Conservation (phyloP, 2,329 filamentous ascomycete genomes). For the Calonectria henricotiae region DNA sequence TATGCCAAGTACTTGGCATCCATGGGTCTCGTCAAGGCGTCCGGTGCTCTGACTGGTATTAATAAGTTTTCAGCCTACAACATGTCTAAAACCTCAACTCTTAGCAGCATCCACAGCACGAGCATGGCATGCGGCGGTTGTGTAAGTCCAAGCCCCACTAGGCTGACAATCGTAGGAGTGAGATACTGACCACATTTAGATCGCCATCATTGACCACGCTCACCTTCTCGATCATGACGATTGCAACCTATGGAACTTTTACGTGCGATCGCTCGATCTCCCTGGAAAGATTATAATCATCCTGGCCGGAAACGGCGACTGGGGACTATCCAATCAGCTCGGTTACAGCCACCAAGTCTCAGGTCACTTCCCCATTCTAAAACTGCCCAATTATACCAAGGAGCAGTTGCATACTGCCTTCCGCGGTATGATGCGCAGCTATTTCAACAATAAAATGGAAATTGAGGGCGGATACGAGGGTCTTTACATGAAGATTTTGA, state of each 20-base stretch:
- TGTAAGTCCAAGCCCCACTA: constrained; percentile 53
- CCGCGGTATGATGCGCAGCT: constrained; percentile 67
- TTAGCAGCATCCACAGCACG: constrained; percentile 62
- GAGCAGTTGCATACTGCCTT: constrained; percentile 75
- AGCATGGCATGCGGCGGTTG: constrained; percentile 70
- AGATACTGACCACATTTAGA: constrained; percentile 43
- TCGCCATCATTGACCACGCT: constrained; percentile 54
- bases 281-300: constrained; percentile 53
- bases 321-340: constrained; percentile 77
- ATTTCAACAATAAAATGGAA: constrained; percentile 71
- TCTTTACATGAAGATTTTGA: constrained; percentile 75
- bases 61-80: constrained; percentile 52
- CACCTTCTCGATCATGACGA: constrained; percentile 53
- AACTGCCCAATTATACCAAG: constrained; percentile 79
- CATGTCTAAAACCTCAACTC: constrained; percentile 56
- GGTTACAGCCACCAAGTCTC: constrained; percentile 64
- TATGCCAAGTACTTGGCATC: constrained; percentile 54
- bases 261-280: constrained; percentile 49
- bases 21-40: constrained; percentile 52
- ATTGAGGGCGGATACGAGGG: constrained; percentile 73
- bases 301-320: constrained; percentile 51
- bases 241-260: constrained; percentile 53
- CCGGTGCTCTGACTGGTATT: constrained; percentile 64
- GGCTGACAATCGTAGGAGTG: not conserved
- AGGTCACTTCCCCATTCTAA: constrained; percentile 60